Percentiles rank a stretch among this genome's conserved stretches.
phyloP scores from a whole-genome alignment of 495 filamentous ascomycete species.

The Cercophora newfieldiana region DNA sequence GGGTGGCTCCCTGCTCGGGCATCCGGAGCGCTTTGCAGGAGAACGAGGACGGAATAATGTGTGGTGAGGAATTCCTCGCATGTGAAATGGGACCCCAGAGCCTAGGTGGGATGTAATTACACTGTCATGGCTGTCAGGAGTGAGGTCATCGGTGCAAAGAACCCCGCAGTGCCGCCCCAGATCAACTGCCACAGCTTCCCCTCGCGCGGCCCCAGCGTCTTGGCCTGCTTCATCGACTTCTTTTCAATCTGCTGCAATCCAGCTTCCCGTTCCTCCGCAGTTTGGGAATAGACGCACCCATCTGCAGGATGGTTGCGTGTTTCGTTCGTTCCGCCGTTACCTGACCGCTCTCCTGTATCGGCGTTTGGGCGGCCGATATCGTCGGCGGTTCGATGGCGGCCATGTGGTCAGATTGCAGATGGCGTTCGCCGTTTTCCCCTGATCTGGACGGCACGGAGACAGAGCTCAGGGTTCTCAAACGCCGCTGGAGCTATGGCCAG shows the following conservation, averaged over 20 bases:
- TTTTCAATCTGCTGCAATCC: neutral
- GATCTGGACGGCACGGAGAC: neutral
- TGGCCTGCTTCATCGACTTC: slow-evolving; percentile 11
- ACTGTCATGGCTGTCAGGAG: slow-evolving; percentile 1
- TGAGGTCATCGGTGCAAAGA: slow-evolving; percentile 17
- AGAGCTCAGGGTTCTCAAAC: slow-evolving; percentile 1
- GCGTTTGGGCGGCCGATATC: slow-evolving; percentile 3
- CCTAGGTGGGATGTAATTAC: neutral
- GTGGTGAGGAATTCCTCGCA: neutral
- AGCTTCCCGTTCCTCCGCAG: neutral
- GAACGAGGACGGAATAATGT: neutral
- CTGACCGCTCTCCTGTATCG: slow-evolving; percentile 3
- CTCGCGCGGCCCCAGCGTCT: neutral
- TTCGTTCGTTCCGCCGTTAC: no score
- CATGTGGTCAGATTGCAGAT: neutral
- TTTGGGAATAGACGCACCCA: no score
- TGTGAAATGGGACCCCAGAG: slow-evolving; percentile 6
- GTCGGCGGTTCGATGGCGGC: neutral
- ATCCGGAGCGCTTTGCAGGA: neutral
- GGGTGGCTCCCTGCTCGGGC: slow-evolving; percentile 1
- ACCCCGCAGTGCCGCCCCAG: slow-evolving; percentile 11
- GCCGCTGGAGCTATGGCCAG: slow-evolving; percentile 26
- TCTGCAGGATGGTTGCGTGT: no score
- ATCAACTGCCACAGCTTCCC: slow-evolving; percentile 1
- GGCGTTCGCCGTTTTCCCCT: slow-evolving; percentile 6